phyloP scores from a whole-genome alignment of 257 asterid species.

The Solanum verrucosum region DNA sequence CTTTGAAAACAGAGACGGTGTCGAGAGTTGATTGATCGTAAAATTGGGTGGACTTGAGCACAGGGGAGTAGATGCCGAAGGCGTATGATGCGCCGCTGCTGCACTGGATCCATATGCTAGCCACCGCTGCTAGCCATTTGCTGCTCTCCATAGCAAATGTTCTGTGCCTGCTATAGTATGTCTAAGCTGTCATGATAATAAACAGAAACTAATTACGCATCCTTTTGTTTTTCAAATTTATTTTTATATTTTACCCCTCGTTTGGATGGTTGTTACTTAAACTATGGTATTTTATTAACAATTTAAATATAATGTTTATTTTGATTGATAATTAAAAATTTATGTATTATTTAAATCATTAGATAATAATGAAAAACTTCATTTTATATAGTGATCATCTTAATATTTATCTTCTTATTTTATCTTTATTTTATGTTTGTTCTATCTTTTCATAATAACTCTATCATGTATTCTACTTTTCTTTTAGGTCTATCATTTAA shows the following conservation, averaged over 20 bases:
- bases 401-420: too few relatives aligned
- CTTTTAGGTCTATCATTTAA: too few relatives aligned
- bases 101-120: conserved; percentile 91
- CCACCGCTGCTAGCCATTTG: conserved; percentile 70
- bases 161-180: neutral
- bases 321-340: neutral
- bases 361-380: too few relatives aligned
- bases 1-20: conserved; percentile 75
- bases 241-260: neutral
- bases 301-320: too few relatives aligned
- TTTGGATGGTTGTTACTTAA: neutral
- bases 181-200: neutral
- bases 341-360: too few relatives aligned
- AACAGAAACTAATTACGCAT: neutral
- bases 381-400: neutral
- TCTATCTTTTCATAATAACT: too few relatives aligned
- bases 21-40: conserved; percentile 75
- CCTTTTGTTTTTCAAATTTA: neutral
- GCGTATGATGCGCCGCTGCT: conserved; percentile 88
- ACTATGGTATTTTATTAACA: too few relatives aligned
- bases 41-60: conserved; percentile 59
- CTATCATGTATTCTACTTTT: too few relatives aligned
- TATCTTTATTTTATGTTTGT: too few relatives aligned
- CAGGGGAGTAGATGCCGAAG: conserved; percentile 70
- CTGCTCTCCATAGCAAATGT: neutral